phyloP scores from a whole-genome alignment of 1,139 yeast species.

The Suhomyces guaymorum region DNA sequence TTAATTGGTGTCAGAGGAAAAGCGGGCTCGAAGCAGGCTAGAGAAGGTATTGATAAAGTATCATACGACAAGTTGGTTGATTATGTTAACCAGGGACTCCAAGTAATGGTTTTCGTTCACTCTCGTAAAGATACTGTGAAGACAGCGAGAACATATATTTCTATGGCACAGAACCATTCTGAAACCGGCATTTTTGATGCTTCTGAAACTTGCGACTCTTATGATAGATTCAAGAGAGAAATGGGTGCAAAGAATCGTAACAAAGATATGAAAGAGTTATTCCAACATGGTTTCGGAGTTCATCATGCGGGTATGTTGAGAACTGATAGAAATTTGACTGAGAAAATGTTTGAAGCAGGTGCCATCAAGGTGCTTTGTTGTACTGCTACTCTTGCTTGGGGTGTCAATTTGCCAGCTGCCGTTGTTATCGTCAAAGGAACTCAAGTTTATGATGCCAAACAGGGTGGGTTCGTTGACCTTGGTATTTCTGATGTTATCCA shows the following conservation, averaged over 20 bases:
- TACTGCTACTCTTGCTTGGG: constrained; percentile 99
- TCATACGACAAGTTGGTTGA: constrained; percentile 76
- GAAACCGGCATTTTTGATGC: constrained; percentile 65
- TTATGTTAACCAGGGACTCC: constrained; percentile 69
- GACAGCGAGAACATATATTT: constrained; percentile 72
- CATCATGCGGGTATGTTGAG: constrained; percentile 98
- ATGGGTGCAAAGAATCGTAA: constrained; percentile 67
- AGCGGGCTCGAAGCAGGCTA: constrained; percentile 64
- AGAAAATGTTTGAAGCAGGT: constrained; percentile 82
- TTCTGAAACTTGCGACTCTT: constrained; percentile 44
- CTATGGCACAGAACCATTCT: constrained; percentile 62
- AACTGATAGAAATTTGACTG: constrained; percentile 86
- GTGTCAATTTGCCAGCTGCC: constrained; percentile 97
- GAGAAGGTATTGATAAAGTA: constrained; percentile 73
- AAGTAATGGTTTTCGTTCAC: constrained; percentile 96
- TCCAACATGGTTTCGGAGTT: constrained; percentile 81
- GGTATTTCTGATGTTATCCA: constrained; percentile 97
- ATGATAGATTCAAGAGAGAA: constrained; percentile 59
- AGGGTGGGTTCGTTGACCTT: constrained; percentile 90
- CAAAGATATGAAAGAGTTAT: constrained; percentile 79
- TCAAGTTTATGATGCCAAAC: constrained; percentile 90
- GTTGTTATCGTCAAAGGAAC: constrained; percentile 97
- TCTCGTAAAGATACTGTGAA: constrained; percentile 91
- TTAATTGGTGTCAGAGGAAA: constrained; percentile 87
- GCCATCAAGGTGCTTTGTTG: constrained; percentile 89